These are phyloP conservation scores for Capsicum chinense DNA, from an alignment of 257 asterid species.

Conservation along the genomic window DNA sequence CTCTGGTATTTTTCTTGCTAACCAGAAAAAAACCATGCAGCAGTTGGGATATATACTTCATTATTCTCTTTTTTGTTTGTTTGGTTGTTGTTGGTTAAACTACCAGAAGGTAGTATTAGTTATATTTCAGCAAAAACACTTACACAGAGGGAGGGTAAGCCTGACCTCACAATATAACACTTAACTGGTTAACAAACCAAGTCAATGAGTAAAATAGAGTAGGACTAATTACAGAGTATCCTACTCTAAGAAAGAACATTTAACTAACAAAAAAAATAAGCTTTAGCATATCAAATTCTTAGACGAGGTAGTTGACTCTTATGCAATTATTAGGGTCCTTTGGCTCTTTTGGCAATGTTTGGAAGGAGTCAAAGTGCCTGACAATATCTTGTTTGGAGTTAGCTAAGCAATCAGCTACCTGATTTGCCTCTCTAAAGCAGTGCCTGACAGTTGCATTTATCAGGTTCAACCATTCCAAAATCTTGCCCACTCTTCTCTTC, in stretches of 20 bases:
- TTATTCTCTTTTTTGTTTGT: background rate
- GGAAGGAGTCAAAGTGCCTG: too few relatives aligned
- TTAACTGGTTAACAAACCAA: background rate
- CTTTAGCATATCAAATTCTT: background rate
- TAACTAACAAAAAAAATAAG: background rate
- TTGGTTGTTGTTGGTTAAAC: too few relatives aligned
- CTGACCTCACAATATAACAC: background rate
- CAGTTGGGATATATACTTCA: background rate
- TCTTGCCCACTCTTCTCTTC: too few relatives aligned
- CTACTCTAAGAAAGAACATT: background rate
- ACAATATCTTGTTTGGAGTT: background rate
- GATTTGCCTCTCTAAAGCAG: too few relatives aligned
- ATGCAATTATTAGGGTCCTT: too few relatives aligned
- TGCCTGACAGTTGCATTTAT: too few relatives aligned
- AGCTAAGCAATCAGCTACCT: too few relatives aligned
- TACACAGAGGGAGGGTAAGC: background rate
- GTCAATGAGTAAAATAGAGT: background rate
- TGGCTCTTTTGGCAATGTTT: too few relatives aligned
- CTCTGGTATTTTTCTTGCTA: background rate
- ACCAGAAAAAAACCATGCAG: background rate
- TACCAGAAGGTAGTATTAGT: background rate
- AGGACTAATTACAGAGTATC: too few relatives aligned
- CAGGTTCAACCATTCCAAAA: too few relatives aligned
- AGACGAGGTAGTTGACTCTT: background rate
- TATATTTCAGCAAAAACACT: background rate